Conservation (phyloP, 768 basidiomycete species). For the Hysterangium stoloniferum region DNA sequence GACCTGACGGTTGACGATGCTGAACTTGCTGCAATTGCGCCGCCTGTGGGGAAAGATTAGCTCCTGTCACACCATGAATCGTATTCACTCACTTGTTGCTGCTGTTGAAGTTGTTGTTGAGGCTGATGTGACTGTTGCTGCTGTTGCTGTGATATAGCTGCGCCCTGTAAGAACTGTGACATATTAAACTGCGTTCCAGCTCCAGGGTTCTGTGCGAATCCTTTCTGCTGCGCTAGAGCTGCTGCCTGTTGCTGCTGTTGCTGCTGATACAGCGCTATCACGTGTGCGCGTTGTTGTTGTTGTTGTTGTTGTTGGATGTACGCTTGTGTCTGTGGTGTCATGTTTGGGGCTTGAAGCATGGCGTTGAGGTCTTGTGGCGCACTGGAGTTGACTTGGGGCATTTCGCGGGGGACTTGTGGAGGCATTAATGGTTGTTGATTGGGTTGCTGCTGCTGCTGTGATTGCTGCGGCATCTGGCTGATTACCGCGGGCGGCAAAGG, state of each 20-base stretch:
- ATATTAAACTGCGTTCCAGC: slow-evolving; percentile 10
- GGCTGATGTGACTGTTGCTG: slow-evolving; percentile 17
- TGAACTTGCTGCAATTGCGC: background rate
- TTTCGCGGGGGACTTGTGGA: slow-evolving; percentile 3
- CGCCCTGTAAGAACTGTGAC: slow-evolving; percentile 17
- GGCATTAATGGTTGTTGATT: slow-evolving; percentile 13
- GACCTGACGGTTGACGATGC: slow-evolving; percentile 1
- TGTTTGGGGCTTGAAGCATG: too few relatives aligned
- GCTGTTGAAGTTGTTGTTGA: too few relatives aligned
- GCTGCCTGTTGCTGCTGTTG: slow-evolving; percentile 17
- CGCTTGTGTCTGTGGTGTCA: slow-evolving; percentile 5
- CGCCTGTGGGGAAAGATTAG: background rate
- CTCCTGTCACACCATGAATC: background rate
- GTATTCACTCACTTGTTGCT: slow-evolving; percentile 15
- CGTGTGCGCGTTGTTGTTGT: slow-evolving; percentile 13
- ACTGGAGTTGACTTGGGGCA: background rate
- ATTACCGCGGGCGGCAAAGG: slow-evolving; percentile 10
- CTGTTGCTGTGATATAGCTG: slow-evolving; percentile 20
- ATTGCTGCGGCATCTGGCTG: background rate
- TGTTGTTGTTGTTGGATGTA: slow-evolving; percentile 13
- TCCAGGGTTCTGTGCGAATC: slow-evolving; percentile 15
- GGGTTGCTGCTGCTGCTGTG: slow-evolving; percentile 1
- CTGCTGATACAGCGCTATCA: slow-evolving; percentile 22
- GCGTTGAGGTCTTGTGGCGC: too few relatives aligned
- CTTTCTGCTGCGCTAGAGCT: slow-evolving; percentile 14